phyloP scores from a whole-genome alignment of 1,139 yeast genomes.

The Kurtzmaniella quercitrusa region DNA sequence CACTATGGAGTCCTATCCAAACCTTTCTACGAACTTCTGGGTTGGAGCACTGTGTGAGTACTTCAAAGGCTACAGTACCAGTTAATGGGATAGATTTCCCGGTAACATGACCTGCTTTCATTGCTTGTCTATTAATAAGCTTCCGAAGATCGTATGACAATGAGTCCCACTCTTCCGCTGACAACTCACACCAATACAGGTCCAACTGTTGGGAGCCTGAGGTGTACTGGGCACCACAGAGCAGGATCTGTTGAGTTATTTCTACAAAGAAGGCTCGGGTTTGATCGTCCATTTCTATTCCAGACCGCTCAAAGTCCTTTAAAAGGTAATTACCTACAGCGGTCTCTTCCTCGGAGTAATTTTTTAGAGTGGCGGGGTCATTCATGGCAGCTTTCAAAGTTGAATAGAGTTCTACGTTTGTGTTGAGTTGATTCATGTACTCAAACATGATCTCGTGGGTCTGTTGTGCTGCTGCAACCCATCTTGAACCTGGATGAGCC shows the following conservation, averaged over 20 bases:
- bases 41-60: constrained; percentile 56
- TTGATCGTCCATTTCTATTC: constrained; percentile 73
- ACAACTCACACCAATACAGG: constrained; percentile 34
- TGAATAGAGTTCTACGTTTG: constrained; percentile 69
- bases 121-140: constrained; percentile 26
- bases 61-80: constrained; percentile 64
- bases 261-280: constrained; percentile 70
- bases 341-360: constrained; percentile 65
- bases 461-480: constrained; percentile 78
- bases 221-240: constrained; percentile 75
- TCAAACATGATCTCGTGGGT: constrained; percentile 89
- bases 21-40: constrained; percentile 59
- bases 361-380: constrained; percentile 28
- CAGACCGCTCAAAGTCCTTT: constrained; percentile 87
- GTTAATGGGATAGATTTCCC: constrained; percentile 51
- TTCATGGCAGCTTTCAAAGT: constrained; percentile 54
- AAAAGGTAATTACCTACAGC: constrained; percentile 77
- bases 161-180: constrained; percentile 26
- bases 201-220: constrained; percentile 50
- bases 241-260: constrained; percentile 76
- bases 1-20: constrained; percentile 71
- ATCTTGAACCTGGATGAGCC: constrained; percentile 71
- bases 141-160: constrained; percentile 22
- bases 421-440: constrained; percentile 88
- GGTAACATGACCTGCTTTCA: constrained; percentile 11